Percentiles rank a stretch among this genome's conserved stretches.
These are phyloP conservation scores for Blakeslea trispora DNA, from an alignment of 371 early-diverging fungal species.

Conservation along the genomic window DNA sequence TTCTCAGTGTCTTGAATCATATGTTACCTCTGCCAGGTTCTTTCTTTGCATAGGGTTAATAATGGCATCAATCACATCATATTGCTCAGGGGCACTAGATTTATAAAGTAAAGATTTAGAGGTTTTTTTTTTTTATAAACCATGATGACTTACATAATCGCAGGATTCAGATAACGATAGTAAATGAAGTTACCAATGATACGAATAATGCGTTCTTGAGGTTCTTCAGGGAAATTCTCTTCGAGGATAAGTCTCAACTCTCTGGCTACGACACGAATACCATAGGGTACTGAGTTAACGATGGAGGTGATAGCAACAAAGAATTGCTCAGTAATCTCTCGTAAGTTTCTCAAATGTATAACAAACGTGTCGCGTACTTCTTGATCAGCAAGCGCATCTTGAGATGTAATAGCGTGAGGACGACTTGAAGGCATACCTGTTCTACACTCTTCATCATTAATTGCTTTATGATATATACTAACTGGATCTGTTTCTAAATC, in stretches of 20 bases:
- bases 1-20: not conserved
- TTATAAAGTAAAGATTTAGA: too few species aligned
- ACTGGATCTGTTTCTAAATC: slow-evolving; percentile 93
- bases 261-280: slow-evolving; percentile 94
- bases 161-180: slow-evolving; percentile 97
- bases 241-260: slow-evolving; percentile 79
- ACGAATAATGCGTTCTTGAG: slow-evolving; percentile 76
- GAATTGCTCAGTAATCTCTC: slow-evolving; percentile 79
- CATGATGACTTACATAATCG: slow-evolving; percentile 77
- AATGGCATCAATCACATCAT: slow-evolving; percentile 89
- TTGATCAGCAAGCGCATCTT: slow-evolving; percentile 84
- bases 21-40: slow-evolving; percentile 83
- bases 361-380: slow-evolving; percentile 83
- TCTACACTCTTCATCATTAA: slow-evolving; percentile 87
- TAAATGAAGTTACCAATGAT: slow-evolving; percentile 94
- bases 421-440: slow-evolving; percentile 84
- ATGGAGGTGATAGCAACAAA: slow-evolving; percentile 78
- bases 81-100: slow-evolving; percentile 90
- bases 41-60: slow-evolving; percentile 90
- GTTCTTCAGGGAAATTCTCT: slow-evolving; percentile 80
- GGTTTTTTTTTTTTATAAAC: too few species aligned
- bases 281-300: slow-evolving; percentile 88
- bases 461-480: slow-evolving; percentile 83
- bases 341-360: slow-evolving; percentile 73
- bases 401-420: slow-evolving; percentile 75